These are phyloP conservation scores for Xylaria nigripes DNA, from an alignment of 495 filamentous ascomycete species.

Conservation along the genomic window DNA sequence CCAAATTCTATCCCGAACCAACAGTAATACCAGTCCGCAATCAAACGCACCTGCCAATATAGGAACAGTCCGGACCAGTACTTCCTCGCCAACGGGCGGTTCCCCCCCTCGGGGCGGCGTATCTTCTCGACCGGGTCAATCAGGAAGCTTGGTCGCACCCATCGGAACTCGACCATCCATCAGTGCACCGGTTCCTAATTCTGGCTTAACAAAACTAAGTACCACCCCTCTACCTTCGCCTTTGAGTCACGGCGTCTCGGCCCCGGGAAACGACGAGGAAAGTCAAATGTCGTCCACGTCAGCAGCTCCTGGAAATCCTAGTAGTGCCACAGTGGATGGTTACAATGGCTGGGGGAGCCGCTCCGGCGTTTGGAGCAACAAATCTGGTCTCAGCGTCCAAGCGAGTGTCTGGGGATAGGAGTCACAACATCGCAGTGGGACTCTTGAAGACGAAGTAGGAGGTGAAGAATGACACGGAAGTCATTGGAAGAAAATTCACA, in stretches of 20 bases:
- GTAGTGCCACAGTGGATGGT: constrained; percentile 33
- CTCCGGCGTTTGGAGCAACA: constrained; percentile 67
- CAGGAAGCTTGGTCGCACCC: constrained; percentile 66
- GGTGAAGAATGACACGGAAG: constrained; percentile 12
- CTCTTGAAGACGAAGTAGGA: constrained; percentile 1
- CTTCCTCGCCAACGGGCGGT: constrained; percentile 74
- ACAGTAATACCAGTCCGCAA: constrained; percentile 73
- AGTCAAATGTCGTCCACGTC: constrained; percentile 20
- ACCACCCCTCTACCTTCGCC: constrained; percentile 88
- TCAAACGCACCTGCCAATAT: constrained; percentile 61
- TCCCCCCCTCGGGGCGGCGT: constrained; percentile 66
- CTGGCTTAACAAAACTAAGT: constrained; percentile 71
- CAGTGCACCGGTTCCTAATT: constrained; percentile 47
- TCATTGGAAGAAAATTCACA: constrained; percentile 2
- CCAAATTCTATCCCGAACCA: constrained; percentile 67
- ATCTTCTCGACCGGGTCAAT: constrained; percentile 39
- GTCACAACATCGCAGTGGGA: constrained; percentile 3
- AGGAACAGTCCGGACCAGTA: constrained; percentile 70
- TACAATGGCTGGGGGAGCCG: constrained; percentile 61
- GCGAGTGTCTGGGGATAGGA: constrained; percentile 70
- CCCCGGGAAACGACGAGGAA: constrained; percentile 26
- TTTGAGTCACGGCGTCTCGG: constrained; percentile 68
- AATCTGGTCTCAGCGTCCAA: constrained; percentile 60
- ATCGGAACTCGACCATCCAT: constrained; percentile 81
- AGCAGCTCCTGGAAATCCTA: constrained; percentile 32